These are phyloP conservation scores for Psidium guajava DNA, from an alignment of 345 rosid genomes.

Conservation along the genomic window DNA sequence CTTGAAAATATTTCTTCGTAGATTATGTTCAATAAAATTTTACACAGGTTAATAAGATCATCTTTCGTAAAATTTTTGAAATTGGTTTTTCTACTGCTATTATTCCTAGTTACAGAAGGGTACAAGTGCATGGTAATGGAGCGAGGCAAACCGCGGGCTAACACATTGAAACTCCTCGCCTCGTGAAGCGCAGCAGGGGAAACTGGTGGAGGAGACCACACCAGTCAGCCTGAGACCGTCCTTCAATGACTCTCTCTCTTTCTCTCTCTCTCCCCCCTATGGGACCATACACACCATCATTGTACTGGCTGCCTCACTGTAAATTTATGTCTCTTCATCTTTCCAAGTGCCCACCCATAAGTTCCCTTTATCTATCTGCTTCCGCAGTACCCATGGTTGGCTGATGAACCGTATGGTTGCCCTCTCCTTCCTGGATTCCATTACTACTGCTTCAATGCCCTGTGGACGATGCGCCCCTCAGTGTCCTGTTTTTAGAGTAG, in stretches of 20 bases:
- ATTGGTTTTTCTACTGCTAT: not conserved
- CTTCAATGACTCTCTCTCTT: not conserved
- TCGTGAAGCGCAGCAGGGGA: not conserved
- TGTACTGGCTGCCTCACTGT: not conserved
- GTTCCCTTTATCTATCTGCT: not conserved
- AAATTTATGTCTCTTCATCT: slow-evolving; percentile 1
- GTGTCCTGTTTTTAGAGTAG: not conserved
- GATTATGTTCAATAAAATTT: not conserved
- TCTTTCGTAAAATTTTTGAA: not conserved
- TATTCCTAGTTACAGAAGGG: not conserved
- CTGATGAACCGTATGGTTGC: not conserved
- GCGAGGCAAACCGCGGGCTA: not conserved
- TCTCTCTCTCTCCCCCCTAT: not conserved
- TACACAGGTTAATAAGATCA: not conserved
- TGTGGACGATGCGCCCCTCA: not conserved
- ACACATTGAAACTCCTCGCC: not conserved
- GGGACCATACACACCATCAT: not conserved
- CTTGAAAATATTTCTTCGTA: not conserved
- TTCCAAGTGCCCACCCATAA: slow-evolving; percentile 1
- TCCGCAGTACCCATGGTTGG: not conserved
- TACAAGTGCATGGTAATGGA: not conserved
- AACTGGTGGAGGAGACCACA: not conserved
- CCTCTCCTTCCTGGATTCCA: not conserved
- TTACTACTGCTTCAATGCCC: not conserved
- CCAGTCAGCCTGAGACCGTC: not conserved